phyloP scores from a whole-genome alignment of 2,329 filamentous ascomycete genomes.

The Ceratocystis ficicola region DNA sequence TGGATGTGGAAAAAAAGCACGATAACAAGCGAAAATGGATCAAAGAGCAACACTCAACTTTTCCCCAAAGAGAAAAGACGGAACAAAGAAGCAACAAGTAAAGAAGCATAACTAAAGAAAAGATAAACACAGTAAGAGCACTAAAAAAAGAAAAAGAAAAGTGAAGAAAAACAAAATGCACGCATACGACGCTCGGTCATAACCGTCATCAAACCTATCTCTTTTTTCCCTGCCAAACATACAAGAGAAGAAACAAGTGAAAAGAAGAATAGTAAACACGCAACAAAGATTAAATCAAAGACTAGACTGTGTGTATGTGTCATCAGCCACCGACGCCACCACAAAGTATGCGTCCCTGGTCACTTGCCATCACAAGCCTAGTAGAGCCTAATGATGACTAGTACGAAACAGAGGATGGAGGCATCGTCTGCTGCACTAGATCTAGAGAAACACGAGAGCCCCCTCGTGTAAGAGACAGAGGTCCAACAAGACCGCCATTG shows the following conservation, averaged over 20 bases:
- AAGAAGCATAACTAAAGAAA: not conserved
- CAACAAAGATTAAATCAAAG: not conserved
- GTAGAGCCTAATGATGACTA: not conserved
- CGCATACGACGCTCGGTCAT: not conserved
- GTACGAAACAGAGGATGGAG: not conserved
- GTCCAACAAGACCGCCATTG: not conserved
- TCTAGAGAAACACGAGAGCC: not conserved
- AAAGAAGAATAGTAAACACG: not conserved
- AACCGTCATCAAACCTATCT: slow-evolving; percentile 12
- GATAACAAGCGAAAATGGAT: no score
- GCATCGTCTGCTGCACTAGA: not conserved
- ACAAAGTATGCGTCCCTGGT: not conserved
- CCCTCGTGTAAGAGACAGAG: not conserved
- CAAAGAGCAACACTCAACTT: no score
- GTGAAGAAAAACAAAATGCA: not conserved
- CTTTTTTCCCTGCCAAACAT: not conserved
- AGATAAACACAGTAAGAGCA: not conserved
- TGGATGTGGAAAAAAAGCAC: no score
- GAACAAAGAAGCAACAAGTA: not conserved
- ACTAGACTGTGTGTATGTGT: no score
- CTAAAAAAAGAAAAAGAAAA: not conserved
- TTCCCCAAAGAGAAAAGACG: no score
- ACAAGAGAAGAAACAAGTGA: slow-evolving; percentile 6
- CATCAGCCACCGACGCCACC: not conserved
- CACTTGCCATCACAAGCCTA: not conserved